Evolutionary conservation across 164 flowering plant genomes (phyloP).

Genomic region (Aristolochia contorta): DNA sequence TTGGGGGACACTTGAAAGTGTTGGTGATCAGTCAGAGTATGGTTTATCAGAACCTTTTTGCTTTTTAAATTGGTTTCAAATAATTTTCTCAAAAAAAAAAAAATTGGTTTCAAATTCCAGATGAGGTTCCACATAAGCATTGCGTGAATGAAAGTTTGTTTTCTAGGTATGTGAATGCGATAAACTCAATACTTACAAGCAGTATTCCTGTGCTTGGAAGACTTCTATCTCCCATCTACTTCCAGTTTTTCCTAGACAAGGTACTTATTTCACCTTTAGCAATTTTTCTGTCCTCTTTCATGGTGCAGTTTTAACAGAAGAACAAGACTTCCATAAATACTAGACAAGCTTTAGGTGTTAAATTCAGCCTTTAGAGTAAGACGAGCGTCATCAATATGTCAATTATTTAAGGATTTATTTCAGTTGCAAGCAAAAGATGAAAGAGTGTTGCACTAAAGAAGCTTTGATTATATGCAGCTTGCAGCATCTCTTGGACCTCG

Average conservation of each 20-base stretch:
- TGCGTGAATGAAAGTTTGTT: background rate
- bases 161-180: constrained; percentile 83
- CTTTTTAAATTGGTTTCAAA: too few relatives aligned
- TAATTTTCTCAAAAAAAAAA: too few relatives aligned
- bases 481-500: constrained; percentile 96
- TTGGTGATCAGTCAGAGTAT: constrained; percentile 98
- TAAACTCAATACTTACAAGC: constrained; percentile 69
- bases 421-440: too few relatives aligned
- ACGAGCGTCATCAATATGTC: too few relatives aligned
- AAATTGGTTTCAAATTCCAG: background rate
- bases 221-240: constrained; percentile 78
- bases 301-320: too few relatives aligned
- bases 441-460: too few relatives aligned
- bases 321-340: too few relatives aligned
- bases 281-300: too few relatives aligned
- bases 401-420: too few relatives aligned
- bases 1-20: constrained; percentile 97
- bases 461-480: constrained; percentile 44
- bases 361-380: too few relatives aligned
- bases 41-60: background rate
- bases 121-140: background rate
- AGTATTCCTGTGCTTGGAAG: constrained; percentile 89
- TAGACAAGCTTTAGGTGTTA: too few relatives aligned
- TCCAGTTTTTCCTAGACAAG: constrained; percentile 97
- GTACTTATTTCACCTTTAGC: constrained; percentile 22